A percentile compares a stretch with the other conserved stretches of the same genome.
These are phyloP conservation scores for Aspergillus fumigatus DNA, from an alignment of 2,329 filamentous ascomycete genomes.

Conservation along the genomic window DNA sequence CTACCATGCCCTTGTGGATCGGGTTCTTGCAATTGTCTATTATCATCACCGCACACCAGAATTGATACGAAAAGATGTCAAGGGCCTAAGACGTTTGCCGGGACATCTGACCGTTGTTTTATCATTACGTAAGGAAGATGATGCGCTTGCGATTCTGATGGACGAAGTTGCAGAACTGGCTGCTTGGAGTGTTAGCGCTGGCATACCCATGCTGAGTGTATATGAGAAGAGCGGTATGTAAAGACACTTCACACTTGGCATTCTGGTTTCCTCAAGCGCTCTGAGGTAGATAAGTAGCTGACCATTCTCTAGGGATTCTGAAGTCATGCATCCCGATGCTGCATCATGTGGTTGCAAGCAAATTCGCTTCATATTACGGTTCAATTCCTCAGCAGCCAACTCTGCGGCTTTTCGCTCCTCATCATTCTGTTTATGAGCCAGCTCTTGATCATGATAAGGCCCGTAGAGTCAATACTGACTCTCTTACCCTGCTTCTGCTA, in stretches of 20 bases:
- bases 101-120: conserved; percentile 85
- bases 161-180: conserved; percentile 88
- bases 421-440: conserved; percentile 50
- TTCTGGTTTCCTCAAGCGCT: background rate
- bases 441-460: conserved; percentile 12
- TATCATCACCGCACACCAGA: conserved; percentile 96
- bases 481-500: conserved; percentile 67
- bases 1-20: conserved; percentile 73
- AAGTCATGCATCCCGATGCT: conserved; percentile 86
- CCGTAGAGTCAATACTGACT: conserved; percentile 20
- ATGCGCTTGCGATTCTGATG: conserved; percentile 76
- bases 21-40: conserved; percentile 75
- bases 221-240: conserved; percentile 83
- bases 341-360: conserved; percentile 72
- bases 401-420: conserved; percentile 68
- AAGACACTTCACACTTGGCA: background rate
- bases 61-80: conserved; percentile 83
- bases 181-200: conserved; percentile 87
- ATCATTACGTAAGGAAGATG: conserved; percentile 63
- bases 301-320: conserved; percentile 60
- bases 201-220: conserved; percentile 80
- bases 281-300: background rate
- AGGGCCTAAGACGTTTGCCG: conserved; percentile 67
- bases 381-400: conserved; percentile 59
- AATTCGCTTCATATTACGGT: conserved; percentile 84